Evolutionary conservation across 2,329 filamentous ascomycete species (phyloP), one percentile per base, ranked within the genome.

Genomic region (Fusarium redolens): DNA sequence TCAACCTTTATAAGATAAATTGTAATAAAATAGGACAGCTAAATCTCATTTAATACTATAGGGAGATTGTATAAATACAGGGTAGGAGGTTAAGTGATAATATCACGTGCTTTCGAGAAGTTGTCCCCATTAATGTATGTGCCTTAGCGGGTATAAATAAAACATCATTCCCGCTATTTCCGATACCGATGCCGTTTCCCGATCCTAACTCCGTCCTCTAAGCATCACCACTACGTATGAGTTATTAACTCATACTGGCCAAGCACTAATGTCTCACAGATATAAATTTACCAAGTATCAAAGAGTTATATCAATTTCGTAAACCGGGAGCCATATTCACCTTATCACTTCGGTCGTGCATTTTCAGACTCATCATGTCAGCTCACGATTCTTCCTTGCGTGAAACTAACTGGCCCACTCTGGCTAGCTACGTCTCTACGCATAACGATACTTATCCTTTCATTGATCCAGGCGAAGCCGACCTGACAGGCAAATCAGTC

Each of bases 381-480:
- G 18, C 48, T 28, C 37, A 43, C 0, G n/a, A 55, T 25, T 13
- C 30, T 0, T 55, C 37, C 14, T 7, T 55, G 1, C 33, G 50
- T 2, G 50, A 52, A 22, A 61, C 47, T 1, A 61, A 61, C 5
- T 61, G 48, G 58, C 48, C 22, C 4, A 18, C 37, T 30, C 7
- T 61, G 10, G 61, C 57, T 13, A n/a, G 12, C 6, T 63, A 61
- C 3, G 55, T 61, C 3, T 30, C 55, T 4, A 48, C 30, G 0
- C 55, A 31, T 3, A 47, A 48, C 3, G 68, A 74, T 40, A 75
- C 69, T 7, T 91, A 91, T 75, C 82, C 85, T 0, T 82, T 79
- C 62, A 90, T 91, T 73, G 79, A 84, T 65, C 80, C 83, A 20
- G 70, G 75, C 8, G 80, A 82, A n/a, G 73, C 77, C n/a, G 73